Evolutionary conservation across 768 basidiomycete species (phyloP), one percentile per base, ranked within the genome.

Genomic region (Mycena rosella): DNA sequence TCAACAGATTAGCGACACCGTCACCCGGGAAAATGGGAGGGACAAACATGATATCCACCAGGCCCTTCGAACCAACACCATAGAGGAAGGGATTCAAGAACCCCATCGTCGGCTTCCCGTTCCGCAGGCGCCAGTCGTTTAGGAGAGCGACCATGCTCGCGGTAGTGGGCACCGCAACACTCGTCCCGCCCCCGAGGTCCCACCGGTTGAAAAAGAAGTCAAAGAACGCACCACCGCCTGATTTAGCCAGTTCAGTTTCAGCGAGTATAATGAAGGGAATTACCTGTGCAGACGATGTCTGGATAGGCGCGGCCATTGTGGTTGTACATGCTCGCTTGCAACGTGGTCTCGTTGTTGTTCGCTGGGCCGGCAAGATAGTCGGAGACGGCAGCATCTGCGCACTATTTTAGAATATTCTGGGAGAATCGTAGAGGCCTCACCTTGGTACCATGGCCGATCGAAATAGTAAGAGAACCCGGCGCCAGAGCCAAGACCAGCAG

Each of bases 381-480:
- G 0, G 73, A 67, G 20, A 75, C 74, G 13, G 72, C 76, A 0
- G 47, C 52, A n/a, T 62, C 69, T 70, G 20, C 1, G 29, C 15
- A 44, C 22, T 22, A 24, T 15, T 17, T 56, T 36, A n/a, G n/a
- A 13, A 38, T 58, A 29, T n/a, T 7, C 32, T 49, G 18, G 17
- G 20, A 27, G 5, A 11, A 27, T n/a, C 20, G 24, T 5, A 32
- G 1, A 26, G 4, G 74, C 76, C 11, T 61, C n/a, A 64, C 75
- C 68, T 69, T 83, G 82, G 58, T 84, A 83, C 8, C 59, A 42
- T 11, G 82, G 82, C 2, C 75, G 68, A 5, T 72, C 60, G 51
- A 83, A 84, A 63, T 77, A 77, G 71, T 83, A 82, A 64, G 80
- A 80, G 67, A 84, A 83, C 63, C 82, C 82, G 27, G 83, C 81